Evolutionary conservation across 2,329 filamentous ascomycete genomes (phyloP).

Genomic region (Daldinia sp.): DNA sequence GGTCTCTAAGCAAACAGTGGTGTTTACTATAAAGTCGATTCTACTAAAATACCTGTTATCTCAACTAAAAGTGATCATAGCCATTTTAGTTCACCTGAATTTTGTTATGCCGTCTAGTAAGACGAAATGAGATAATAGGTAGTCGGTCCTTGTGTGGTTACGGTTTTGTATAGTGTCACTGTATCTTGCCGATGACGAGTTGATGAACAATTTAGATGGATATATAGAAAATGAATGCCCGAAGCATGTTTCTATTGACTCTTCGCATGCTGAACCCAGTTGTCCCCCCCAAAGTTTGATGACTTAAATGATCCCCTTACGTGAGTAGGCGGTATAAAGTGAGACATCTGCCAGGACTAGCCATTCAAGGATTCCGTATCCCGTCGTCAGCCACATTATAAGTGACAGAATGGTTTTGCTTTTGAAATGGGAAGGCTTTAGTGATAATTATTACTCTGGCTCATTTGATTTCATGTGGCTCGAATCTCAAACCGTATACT

Average conservation of each 20-base stretch:
- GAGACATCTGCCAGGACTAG: conserved; percentile 1
- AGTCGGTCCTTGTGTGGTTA: not conserved
- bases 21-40: not conserved
- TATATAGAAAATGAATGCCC: not conserved
- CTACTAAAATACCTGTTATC: not conserved
- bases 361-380: not conserved
- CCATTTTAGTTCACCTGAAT: not conserved
- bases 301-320: not conserved
- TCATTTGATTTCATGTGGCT: not conserved
- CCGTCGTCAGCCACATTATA: conserved; percentile 4
- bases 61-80: not conserved
- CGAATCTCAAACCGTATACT: not conserved
- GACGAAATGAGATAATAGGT: not conserved
- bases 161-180: not conserved
- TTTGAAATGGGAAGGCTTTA: not conserved
- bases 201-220: not conserved
- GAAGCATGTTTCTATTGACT: not conserved
- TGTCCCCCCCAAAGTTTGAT: not conserved
- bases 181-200: not conserved
- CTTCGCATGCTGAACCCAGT: not conserved
- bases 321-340: conserved; percentile 13
- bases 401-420: not conserved
- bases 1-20: not conserved
- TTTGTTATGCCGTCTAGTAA: not conserved
- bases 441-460: not conserved